Base-by-base conservation (phyloP, 257 asterid genomes). In the Primulina eburnea region DNA sequence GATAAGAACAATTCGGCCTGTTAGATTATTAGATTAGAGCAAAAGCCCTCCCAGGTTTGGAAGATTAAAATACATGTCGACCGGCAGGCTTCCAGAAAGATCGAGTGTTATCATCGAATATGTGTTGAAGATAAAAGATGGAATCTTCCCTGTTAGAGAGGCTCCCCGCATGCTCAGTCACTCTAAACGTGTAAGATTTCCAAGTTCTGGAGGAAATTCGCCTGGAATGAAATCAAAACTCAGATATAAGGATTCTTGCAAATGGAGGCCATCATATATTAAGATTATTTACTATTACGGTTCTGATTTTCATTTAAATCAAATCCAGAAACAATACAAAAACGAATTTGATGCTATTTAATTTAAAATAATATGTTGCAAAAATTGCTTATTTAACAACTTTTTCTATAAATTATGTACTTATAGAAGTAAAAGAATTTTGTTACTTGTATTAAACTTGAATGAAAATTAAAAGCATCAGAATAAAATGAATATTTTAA, bases 11-110 rank as follows among this genome's bases (percentile, higher is more conserved):
- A 87, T 70, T 17, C 65, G 73, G 16, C 90, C 87, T 10, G 63
- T 80, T 14, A 87, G 76, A 30, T 52, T 50, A 71, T 87, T 87
- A 24, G 57, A 43, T 0, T 11, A 8, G 47, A 88, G 82, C 63
- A 11, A 10, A 9, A 85, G 60, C 63, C 2, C 6, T 60, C 75
- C 75, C 17, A 87, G 82, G 68, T 52, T 68, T 3, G 84, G 74
- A 40, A 74, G 82, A 62, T 79, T 73, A 47, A 32, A 69, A 62
- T 28, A 33, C 47, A 38, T 28, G 55, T 14, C 18, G 35, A 26
- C 8, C 0, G 88, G 85, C 37, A 86, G 71, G 74, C 71, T 72
- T 74, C 89, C 90, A 0, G 89, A 85, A 2, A 80, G 35, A 47
- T 34, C 62, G 2, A 81, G 24, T 5, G 0, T 8, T 64, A 34